Evolutionary conservation across 768 basidiomycete genomes (phyloP), one percentile per base, ranked within the genome.

Genomic region (Kwoniella botswanensis): DNA sequence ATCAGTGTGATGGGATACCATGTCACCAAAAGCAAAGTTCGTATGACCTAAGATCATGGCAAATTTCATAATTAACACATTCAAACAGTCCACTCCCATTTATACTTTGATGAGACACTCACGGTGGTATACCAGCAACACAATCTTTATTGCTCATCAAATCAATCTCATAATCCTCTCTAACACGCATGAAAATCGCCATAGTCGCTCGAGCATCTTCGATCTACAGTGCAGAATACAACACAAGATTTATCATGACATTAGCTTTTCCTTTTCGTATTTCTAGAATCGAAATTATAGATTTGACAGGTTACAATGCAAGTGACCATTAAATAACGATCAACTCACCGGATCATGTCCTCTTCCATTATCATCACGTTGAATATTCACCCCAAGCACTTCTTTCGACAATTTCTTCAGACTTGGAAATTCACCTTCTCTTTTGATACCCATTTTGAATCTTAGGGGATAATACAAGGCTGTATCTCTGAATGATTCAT

Each of bases 181-280:
- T 55, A 13, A 79, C 74, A 4, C 43, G 58, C 70, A 76, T 68
- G 82, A 91, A 98, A 44, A 98, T 86, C 0, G 92, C 93, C 92
- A 98, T 96, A 0, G 94, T 91, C 0, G 94, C 93, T 60, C 93
- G 88, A 1, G 95, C 93, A 82, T 98, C 95, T 24, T 89, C 91
- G 1, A 96, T 89, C 94, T 97, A 26, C 24, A 18, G 26, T 12
- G 58, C 26, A 60, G 58, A 5, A 35, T 24, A 29, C 17, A 56
- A 22, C 7, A n/a, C 7, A 12, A 29, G 21, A 22, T 26, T 26
- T 11, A n/a, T n/a, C 54, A 26, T 26, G 24, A 26, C 24, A 26
- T 29, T 29, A 29, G 29, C 29, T 29, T 29, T 2, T 29, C 29
- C 29, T 29, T 2, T 29, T 29, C 29, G 29, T 29, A 29, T 29